Evolutionary conservation across 306 rosid species (phyloP), one percentile per base, ranked within the genome.

Genomic region (Castanospermum australe): DNA sequence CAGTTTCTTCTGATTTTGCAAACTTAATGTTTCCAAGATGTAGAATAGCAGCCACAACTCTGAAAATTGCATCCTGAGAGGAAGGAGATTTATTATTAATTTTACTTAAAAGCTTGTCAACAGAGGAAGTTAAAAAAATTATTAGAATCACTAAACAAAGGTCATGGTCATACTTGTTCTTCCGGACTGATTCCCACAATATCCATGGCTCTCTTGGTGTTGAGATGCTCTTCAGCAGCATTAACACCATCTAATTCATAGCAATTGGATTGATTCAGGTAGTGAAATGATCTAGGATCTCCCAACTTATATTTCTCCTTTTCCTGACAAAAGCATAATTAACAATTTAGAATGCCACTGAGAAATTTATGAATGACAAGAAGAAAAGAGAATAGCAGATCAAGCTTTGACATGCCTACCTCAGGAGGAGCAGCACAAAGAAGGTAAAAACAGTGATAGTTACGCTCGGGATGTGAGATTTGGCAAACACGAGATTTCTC

Each of bases 401-500:
- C 63, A 85, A 55, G 69, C 63, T 56, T 21, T 76, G 65, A 59
- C 45, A 79, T 63, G 48, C 80, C 61, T 79, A 90, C 98, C 93
- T 92, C 88, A 10, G 94, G 91, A 13, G 98, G 96, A 77, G 98
- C 94, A 7, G 98, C 96, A 82, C 97, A 94, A 9, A 94, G 89
- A 79, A 90, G 88, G 76, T 94, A 94, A 82, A 94, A 94, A 82
- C 94, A 92, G 69, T 92, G 98, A 87, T 92, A 94, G 79, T 92
- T 94, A 57, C 97, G 91, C 89, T 94, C 98, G 32, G 90, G 91
- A 77, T 92, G 92, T 28, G 98, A 94, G 79, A 94, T 79, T 90
- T 94, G 97, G 88, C 98, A 94, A 82, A 94, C 98, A 75, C 94
- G 98, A 67, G 97, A 94, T 81, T 88, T 89, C 86, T 94, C 98